Base-by-base conservation (phyloP, 768 basidiomycete genomes). In the Tephrocybe sp. region DNA sequence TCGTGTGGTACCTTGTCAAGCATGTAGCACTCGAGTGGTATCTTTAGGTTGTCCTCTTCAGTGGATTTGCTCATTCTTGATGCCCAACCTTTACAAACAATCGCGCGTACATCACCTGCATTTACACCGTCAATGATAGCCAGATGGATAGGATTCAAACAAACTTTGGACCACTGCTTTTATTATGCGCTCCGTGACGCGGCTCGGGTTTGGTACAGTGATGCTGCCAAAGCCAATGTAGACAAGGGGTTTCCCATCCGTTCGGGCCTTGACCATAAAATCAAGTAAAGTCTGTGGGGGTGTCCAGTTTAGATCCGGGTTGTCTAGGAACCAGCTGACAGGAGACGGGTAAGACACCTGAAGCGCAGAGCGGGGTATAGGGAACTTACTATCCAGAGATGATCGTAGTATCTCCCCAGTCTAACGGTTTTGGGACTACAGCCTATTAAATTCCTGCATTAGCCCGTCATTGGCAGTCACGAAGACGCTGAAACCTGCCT, bases 191-290 rank as follows among this genome's bases (percentile, higher is more conserved):
- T 70, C 66, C 1, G 83, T 83, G 55, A 84, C 73, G 4, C 69
- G 68, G 47, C 73, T 70, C 2, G 84, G 82, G 56, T 77, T 61
- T 5, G 84, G 82, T 3, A 87, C 84, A 4, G 82, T 84, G 49
- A 87, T 84, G 22, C 80, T 83, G 1, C 84, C 85, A 55, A 86
- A 86, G 1, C 84, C 84, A 41, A 87, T 85, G 60, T 87, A 87
- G 2, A 87, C 85, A 39, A 87, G 71, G 0, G 83, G 70, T 57
- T 82, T 83, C 1, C 68, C 67, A 46, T 86, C 83, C 3, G 56
- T 53, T 15, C 76, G 71, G 1, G 86, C 85, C 53, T 78, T 74
- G 15, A 61, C 62, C 66, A 87, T 84, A 64, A 79, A 87, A 11
- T 69, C 67, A 1, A 78, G 41, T 1, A 87, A 70, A 12, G 67